phyloP scores from a whole-genome alignment of 75 land plant species.

The Isoetes taiwanensis region DNA sequence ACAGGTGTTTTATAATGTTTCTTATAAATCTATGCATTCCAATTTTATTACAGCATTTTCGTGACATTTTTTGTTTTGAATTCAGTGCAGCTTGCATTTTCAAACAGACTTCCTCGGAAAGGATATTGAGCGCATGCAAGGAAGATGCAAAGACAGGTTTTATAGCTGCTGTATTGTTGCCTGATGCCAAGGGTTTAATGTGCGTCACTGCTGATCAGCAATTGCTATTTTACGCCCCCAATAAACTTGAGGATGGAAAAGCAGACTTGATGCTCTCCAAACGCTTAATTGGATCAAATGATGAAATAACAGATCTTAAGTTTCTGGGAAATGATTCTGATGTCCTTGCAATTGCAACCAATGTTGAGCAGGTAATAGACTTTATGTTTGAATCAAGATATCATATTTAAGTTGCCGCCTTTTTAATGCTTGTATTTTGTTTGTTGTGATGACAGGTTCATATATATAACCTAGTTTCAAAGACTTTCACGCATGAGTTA shows the following conservation, averaged over 20 bases:
- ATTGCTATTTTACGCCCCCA: constrained; percentile 47
- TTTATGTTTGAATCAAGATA: neutral
- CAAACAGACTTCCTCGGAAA: constrained; percentile 66
- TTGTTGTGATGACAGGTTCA: constrained; percentile 46
- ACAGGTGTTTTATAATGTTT: constrained; percentile 31
- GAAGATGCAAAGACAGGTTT: constrained; percentile 67
- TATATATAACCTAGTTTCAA: constrained; percentile 62
- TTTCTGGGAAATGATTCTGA: constrained; percentile 63
- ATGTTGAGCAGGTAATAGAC: constrained; percentile 63
- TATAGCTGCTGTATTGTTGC: constrained; percentile 47
- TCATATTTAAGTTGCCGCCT: neutral
- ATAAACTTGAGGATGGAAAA: constrained; percentile 20
- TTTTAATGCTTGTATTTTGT: neutral
- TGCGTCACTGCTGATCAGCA: constrained; percentile 90
- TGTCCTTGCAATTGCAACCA: constrained; percentile 85
- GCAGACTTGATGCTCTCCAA: constrained; percentile 33
- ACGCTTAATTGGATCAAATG: constrained; percentile 80
- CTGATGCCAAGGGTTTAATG: constrained; percentile 52
- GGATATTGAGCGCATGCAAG: constrained; percentile 31
- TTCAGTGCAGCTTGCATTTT: constrained; percentile 65
- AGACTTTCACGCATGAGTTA: constrained; percentile 70
- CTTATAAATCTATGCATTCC: neutral
- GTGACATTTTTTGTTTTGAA: neutral
- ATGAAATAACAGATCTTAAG: constrained; percentile 75
- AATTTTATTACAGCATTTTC: neutral